A percentile compares a stretch with the other conserved stretches of the same genome.
These are phyloP conservation scores for Mucor circinelloides DNA, from an alignment of 371 early-diverging fungal species.

Conservation along the genomic window DNA sequence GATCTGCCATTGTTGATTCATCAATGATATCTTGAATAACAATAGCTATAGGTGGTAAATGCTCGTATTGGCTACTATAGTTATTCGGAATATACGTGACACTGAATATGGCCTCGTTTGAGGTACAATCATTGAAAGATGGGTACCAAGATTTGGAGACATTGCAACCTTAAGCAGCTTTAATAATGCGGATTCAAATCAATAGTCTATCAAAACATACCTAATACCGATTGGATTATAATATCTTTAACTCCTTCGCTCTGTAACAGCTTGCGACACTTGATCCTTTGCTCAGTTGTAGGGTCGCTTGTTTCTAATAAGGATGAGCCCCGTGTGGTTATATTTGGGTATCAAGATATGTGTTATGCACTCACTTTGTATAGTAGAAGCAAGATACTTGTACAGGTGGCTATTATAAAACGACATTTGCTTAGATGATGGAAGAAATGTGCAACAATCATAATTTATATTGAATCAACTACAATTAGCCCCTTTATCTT, in stretches of 20 bases:
- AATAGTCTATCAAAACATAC: not conserved
- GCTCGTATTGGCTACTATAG: not conserved
- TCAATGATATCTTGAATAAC: not conserved
- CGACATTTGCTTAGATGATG: not conserved
- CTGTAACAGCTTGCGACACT: not conserved
- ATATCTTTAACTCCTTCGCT: not conserved
- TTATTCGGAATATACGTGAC: not conserved
- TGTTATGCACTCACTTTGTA: not conserved
- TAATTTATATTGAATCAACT: not conserved
- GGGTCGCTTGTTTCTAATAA: not conserved
- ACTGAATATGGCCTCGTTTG: not conserved
- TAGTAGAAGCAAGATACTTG: not conserved
- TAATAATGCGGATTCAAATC: not conserved
- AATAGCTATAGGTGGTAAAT: not conserved
- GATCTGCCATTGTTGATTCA: not conserved
- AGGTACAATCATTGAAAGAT: not conserved
- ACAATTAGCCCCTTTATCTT: not conserved
- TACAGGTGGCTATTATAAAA: not conserved
- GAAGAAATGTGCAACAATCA: not conserved
- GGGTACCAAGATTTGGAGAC: not conserved
- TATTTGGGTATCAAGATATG: not conserved
- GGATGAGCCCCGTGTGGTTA: not conserved
- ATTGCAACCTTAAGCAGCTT: not conserved
- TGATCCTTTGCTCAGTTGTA: not conserved
- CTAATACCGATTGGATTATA: not conserved